These are phyloP conservation scores for Lagenidium giganteum DNA, from an alignment of 352 stramenopile genomes.

Conservation along the genomic window DNA sequence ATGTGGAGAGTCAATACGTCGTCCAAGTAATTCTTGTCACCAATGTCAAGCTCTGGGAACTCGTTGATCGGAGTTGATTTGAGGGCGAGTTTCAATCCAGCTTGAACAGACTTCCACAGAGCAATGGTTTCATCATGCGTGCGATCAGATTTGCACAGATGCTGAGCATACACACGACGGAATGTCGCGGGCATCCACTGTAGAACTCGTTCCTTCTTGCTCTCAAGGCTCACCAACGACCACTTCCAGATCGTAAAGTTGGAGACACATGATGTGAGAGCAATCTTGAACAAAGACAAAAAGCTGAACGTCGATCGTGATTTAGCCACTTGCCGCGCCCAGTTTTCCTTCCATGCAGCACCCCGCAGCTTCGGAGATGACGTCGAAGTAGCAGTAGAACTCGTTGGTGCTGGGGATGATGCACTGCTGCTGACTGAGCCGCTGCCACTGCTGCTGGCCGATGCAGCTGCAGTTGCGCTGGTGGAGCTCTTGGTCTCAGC, in stretches of 20 bases:
- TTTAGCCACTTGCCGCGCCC: conserved; percentile 67
- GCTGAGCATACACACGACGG: conserved; percentile 62
- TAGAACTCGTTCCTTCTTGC: conserved; percentile 64
- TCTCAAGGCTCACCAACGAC: conserved; percentile 52
- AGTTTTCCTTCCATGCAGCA: conserved; percentile 66
- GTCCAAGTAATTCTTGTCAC: conserved; percentile 70
- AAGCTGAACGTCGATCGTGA: conserved; percentile 69
- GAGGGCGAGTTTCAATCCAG: conserved; percentile 68
- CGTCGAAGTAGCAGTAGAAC: background rate
- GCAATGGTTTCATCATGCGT: conserved; percentile 66
- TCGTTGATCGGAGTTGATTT: conserved; percentile 42
- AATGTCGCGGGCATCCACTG: conserved; percentile 74
- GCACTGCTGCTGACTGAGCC: too few relatives aligned
- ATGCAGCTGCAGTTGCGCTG: too few relatives aligned
- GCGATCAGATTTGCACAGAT: conserved; percentile 74
- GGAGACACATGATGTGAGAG: conserved; percentile 48
- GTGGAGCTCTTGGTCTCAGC: too few relatives aligned
- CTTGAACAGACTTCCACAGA: conserved; percentile 70
- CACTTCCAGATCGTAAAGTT: conserved; percentile 77
- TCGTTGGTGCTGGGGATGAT: background rate
- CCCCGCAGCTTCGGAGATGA: conserved; percentile 1
- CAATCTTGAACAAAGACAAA: conserved; percentile 66
- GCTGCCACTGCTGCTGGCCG: too few relatives aligned
- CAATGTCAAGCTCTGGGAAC: conserved; percentile 50
- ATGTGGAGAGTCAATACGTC: conserved; percentile 78